Percentiles rank a stretch among this genome's conserved stretches.
Conservation (phyloP, 495 filamentous ascomycete genomes). For the Hypoxylon trugodes region DNA sequence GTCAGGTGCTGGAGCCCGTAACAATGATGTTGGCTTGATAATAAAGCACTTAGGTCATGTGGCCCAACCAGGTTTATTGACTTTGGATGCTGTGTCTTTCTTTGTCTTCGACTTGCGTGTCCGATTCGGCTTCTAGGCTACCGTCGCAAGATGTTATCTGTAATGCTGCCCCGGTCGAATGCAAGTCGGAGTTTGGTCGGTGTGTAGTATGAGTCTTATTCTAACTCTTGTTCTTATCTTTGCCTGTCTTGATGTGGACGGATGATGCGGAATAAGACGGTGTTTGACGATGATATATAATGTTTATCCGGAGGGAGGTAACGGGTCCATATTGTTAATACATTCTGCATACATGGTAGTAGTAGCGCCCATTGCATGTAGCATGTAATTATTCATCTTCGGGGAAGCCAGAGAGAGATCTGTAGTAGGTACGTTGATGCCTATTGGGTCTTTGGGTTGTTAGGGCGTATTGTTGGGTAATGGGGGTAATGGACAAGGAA, state of each 20-base stretch:
- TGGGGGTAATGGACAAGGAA: not conserved
- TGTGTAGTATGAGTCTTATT: slow-evolving; percentile 1
- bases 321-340: not conserved
- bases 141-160: not conserved
- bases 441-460: slow-evolving; percentile 2
- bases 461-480: slow-evolving; percentile 9
- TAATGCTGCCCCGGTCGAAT: not conserved
- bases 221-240: not conserved
- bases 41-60: slow-evolving; percentile 39
- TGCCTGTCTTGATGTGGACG: not conserved
- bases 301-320: not conserved
- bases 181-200: slow-evolving; percentile 24
- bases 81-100: slow-evolving; percentile 11
- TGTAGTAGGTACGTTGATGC: slow-evolving; percentile 14
- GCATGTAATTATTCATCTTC: slow-evolving; percentile 15
- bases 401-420: not conserved
- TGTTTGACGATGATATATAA: slow-evolving; percentile 28
- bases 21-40: slow-evolving; percentile 41
- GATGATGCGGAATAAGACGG: slow-evolving; percentile 21
- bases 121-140: slow-evolving; percentile 18
- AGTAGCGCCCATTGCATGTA: slow-evolving; percentile 2
- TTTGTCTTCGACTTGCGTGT: slow-evolving; percentile 30
- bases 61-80: slow-evolving; percentile 22
- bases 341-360: not conserved
- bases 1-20: slow-evolving; percentile 28